These are phyloP conservation scores for Musa itinerans DNA, from an alignment of 176 grass and related monocot species.

Conservation along the genomic window DNA sequence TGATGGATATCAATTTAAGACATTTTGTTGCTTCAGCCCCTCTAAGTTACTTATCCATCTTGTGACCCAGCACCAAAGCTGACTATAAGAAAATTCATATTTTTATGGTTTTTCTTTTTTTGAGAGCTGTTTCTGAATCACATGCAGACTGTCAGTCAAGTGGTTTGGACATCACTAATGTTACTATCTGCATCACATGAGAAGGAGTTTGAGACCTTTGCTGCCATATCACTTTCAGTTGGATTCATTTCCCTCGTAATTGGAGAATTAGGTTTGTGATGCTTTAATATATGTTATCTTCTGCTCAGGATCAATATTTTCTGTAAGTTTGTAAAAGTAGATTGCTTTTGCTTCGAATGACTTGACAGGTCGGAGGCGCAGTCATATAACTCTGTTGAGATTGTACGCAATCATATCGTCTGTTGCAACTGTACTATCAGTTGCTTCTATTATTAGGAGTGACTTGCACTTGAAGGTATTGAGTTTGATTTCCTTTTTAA, in stretches of 20 bases:
- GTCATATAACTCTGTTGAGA: conserved; percentile 36
- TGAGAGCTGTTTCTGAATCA: conserved; percentile 4
- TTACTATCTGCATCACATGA: conserved; percentile 36
- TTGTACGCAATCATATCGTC: conserved; percentile 76
- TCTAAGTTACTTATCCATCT: too few species aligned
- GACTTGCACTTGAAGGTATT: conserved; percentile 61
- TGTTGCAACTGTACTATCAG: conserved; percentile 53
- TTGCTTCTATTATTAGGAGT: conserved; percentile 47
- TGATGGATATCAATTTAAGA: too few species aligned
- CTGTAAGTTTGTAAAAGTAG: background rate
- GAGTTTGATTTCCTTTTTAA: conserved; percentile 9
- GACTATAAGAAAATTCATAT: background rate
- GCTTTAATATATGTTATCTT: conserved; percentile 14
- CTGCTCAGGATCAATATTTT: background rate
- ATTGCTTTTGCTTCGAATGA: conserved; percentile 10
- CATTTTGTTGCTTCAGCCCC: too few species aligned
- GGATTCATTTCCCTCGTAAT: conserved; percentile 64
- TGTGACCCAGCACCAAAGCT: too few species aligned
- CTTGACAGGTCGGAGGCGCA: conserved; percentile 49
- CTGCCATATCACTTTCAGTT: conserved; percentile 39
- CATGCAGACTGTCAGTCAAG: conserved; percentile 42
- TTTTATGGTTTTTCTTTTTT: background rate
- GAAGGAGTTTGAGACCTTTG: conserved; percentile 41
- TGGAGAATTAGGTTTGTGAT: conserved; percentile 63
- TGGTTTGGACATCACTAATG: conserved; percentile 37